Base-by-base conservation (phyloP, 2,329 filamentous ascomycete genomes). In the Grosmannia penicillata region DNA sequence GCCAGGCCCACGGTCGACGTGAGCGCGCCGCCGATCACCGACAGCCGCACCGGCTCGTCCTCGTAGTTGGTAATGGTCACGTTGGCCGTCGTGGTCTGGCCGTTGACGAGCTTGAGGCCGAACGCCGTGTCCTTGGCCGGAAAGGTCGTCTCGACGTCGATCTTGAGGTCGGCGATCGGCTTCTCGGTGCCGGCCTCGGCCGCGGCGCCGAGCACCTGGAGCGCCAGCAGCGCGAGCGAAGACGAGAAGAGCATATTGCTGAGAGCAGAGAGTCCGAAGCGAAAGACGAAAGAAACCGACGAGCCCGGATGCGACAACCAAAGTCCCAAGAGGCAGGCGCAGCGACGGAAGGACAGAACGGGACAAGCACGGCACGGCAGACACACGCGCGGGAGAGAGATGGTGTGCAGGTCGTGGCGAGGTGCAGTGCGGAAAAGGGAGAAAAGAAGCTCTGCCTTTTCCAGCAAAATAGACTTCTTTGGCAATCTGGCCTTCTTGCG, bases 61-160 rank as follows among this genome's bases (percentile, higher is more conserved):
- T 98, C 91, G 45, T 83, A 68, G 68, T 98, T 98, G 57, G 69
- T 73, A 56, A 98, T 69, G 52, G 85, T 77, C 51, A 98, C 65
- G 38, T 93, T 62, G 26, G 86, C 81, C 58, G 82, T 76, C 46
- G 86, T 94, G 30, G 85, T 75, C 48, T 80, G 78, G 53, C 86
- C 85, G 57, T 98, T 98, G 67, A 96, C 74, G 49, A 96, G 77
- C 73, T 93, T 94, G 51, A 96, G 77, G 52, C 89, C 91, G 51
- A 95, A 91, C 60, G 93, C 78, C 21, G 8, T 25, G 65, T 93
- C 84, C 65, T 78, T 57, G 54, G 79, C 66, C 61, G 73, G 62
- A 65, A 76, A 72, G 57, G 66, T 67, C 43, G 78, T 70, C 48
- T 70, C 68, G 50, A 79, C 61, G 39, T 77, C 72, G 57, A 82